Percentiles rank a stretch among this genome's conserved stretches.
Conservation (phyloP, 257 asterid genomes). For the Schizonepeta tenuifolia region DNA sequence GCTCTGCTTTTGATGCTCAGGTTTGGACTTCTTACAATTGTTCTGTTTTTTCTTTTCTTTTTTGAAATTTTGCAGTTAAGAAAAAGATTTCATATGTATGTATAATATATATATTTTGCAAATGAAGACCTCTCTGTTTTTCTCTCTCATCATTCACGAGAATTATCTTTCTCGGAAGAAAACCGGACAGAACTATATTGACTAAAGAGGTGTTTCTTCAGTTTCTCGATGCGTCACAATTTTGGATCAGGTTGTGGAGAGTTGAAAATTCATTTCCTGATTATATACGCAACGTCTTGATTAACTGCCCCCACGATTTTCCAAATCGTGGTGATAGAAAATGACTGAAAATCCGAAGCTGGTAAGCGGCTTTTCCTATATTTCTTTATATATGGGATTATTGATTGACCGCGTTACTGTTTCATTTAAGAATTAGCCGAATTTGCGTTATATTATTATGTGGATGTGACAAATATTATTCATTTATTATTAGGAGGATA, state of each 20-base stretch:
- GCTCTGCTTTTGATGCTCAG: slow-evolving; percentile 27
- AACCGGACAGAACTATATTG: slow-evolving; percentile 34
- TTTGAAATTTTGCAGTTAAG: background rate
- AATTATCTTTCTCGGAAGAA: slow-evolving; percentile 3
- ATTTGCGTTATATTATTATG: background rate
- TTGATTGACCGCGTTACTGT: slow-evolving; percentile 28
- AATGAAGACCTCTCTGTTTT: slow-evolving; percentile 20
- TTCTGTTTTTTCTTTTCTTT: background rate
- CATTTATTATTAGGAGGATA: slow-evolving; percentile 37
- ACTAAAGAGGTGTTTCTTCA: slow-evolving; percentile 34
- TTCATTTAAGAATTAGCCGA: slow-evolving; percentile 28
- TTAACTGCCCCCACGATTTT: slow-evolving; percentile 26
- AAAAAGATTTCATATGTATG: no score
- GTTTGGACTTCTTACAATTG: slow-evolving; percentile 19
- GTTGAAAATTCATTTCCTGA: slow-evolving; percentile 26
- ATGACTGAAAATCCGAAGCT: slow-evolving; percentile 40
- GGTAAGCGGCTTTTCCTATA: slow-evolving; percentile 35
- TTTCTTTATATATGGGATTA: background rate
- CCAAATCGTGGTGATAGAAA: slow-evolving; percentile 30
- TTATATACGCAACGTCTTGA: slow-evolving; percentile 35
- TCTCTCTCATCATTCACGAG: slow-evolving; percentile 29
- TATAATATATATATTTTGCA: no score
- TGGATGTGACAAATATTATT: no score
- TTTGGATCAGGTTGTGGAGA: slow-evolving; percentile 36
- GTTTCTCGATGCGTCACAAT: slow-evolving; percentile 23